phyloP scores from a whole-genome alignment of 805 yeast genomes.

The Lachancea quebecensis region DNA sequence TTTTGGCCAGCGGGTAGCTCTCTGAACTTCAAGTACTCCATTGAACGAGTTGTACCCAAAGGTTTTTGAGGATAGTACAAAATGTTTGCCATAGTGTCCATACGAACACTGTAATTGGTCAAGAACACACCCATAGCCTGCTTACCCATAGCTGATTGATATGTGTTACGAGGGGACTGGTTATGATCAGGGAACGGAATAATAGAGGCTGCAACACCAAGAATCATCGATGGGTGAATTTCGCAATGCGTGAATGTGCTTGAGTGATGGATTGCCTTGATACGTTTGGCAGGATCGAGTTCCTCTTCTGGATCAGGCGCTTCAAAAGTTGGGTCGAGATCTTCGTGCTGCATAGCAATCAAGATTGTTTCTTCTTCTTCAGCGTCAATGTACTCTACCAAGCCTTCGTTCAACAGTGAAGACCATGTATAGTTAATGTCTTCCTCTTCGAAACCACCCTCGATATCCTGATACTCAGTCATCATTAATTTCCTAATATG shows the following conservation, averaged over 20 bases:
- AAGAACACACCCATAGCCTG: conserved; percentile 99
- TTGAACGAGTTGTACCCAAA: conserved; percentile 92
- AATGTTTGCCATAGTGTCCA: conserved; percentile 99
- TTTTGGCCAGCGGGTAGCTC: conserved; percentile 99
- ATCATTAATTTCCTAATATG: conserved; percentile 69
- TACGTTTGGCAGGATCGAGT: conserved; percentile 60
- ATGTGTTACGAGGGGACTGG: conserved; percentile 98
- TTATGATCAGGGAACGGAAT: conserved; percentile 99
- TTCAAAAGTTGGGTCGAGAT: conserved; percentile 55
- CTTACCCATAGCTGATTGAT: conserved; percentile 99
- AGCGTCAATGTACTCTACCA: conserved; percentile 95
- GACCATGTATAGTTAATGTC: conserved; percentile 72
- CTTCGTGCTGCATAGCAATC: conserved; percentile 99
- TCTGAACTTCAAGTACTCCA: conserved; percentile 95
- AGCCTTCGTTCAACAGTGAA: conserved; percentile 72
- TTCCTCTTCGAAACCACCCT: conserved; percentile 45
- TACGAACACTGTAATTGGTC: conserved; percentile 91
- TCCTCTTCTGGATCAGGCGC: conserved; percentile 40
- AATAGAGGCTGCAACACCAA: conserved; percentile 97
- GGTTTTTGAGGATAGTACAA: conserved; percentile 97
- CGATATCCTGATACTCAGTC: conserved; percentile 51
- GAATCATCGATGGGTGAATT: conserved; percentile 97
- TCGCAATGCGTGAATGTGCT: conserved; percentile 97
- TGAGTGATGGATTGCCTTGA: conserved; percentile 62
- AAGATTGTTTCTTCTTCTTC: conserved; percentile 98